These are phyloP conservation scores for Durotheca rogersii DNA, from an alignment of 495 filamentous ascomycete species.

Conservation along the genomic window DNA sequence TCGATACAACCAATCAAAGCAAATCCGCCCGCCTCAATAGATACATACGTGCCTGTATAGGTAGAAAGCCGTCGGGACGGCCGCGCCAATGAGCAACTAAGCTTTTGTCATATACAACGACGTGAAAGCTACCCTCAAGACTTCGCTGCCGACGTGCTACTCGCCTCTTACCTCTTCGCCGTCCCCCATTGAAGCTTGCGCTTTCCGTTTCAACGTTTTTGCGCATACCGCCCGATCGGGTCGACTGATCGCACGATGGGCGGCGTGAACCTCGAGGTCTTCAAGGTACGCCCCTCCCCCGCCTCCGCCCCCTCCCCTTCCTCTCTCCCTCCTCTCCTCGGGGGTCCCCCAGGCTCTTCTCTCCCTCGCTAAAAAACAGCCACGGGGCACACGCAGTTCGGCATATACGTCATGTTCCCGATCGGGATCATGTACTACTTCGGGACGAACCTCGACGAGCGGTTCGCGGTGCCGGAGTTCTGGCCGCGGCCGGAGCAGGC, in stretches of 20 bases:
- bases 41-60: background rate
- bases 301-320: conserved; percentile 8
- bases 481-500: conserved; percentile 87
- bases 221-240: background rate
- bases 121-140: no score
- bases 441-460: conserved; percentile 93
- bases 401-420: conserved; percentile 97
- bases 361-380: no score
- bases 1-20: background rate
- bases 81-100: background rate
- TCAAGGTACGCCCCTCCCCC: conserved; percentile 66
- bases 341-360: no score
- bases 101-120: no score
- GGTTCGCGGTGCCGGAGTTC: conserved; percentile 85
- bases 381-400: conserved; percentile 71
- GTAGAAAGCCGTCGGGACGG: background rate
- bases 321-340: background rate
- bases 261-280: conserved; percentile 90
- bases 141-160: no score
- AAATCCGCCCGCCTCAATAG: background rate
- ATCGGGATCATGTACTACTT: conserved; percentile 99
- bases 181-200: no score
- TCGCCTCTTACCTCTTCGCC: no score
- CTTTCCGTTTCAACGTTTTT: no score
- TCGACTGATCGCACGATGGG: conserved; percentile 54